phyloP scores from a whole-genome alignment of 208 protist genomes.

The Leishmania major region DNA sequence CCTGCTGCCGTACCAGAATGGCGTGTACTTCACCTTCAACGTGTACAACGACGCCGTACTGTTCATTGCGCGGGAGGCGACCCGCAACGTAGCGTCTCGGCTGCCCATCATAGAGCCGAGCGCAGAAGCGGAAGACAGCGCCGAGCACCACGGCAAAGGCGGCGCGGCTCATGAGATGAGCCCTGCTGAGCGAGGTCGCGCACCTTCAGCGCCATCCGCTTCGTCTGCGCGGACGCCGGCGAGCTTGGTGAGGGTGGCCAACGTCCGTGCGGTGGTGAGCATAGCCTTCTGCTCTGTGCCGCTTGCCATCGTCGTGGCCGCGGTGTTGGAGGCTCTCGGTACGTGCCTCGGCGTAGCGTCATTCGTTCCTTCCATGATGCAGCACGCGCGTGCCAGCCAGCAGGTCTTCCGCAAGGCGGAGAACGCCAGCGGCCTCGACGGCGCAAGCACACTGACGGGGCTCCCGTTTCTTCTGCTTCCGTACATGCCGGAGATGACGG shows the following conservation, averaged over 20 bases:
- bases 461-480: conserved; percentile 7
- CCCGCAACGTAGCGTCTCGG: conserved; percentile 67
- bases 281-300: conserved; percentile 49
- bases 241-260: conserved; percentile 8
- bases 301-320: conserved; percentile 33
- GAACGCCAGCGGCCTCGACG: neutral
- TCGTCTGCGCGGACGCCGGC: neutral
- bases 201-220: conserved; percentile 1
- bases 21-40: conserved; percentile 72
- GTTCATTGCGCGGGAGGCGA: conserved; percentile 76
- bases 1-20: conserved; percentile 72
- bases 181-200: no score
- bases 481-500: conserved; percentile 54
- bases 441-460: conserved; percentile 4
- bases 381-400: conserved; percentile 25
- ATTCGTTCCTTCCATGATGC: conserved; percentile 29
- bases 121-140: neutral
- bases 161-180: neutral
- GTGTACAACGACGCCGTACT: conserved; percentile 84
- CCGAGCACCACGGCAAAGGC: neutral
- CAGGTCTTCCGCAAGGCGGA: neutral
- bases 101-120: conserved; percentile 20
- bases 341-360: conserved; percentile 16
- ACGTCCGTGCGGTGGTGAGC: conserved; percentile 43
- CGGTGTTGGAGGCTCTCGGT: conserved; percentile 33